Conservation (phyloP, 371 early-diverging fungal genomes). For the Encephalitozoon hellem region DNA sequence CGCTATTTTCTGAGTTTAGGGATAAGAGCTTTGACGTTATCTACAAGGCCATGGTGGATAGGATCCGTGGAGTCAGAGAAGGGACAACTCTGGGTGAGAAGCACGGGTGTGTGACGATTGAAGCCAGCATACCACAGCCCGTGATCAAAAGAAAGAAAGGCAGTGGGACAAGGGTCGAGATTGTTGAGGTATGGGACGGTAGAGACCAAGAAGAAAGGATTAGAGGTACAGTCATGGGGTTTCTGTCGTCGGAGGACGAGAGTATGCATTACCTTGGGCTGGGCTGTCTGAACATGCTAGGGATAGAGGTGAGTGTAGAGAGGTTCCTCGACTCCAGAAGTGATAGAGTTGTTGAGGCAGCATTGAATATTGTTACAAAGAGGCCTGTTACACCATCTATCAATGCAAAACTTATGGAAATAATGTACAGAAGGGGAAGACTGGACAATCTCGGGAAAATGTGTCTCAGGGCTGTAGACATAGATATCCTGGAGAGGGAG, state of each 20-base stretch:
- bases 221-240: not conserved
- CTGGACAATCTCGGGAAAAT: slow-evolving; percentile 1
- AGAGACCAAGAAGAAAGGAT: not conserved
- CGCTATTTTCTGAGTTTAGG: not conserved
- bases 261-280: not conserved
- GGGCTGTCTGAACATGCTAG: not conserved
- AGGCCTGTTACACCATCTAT: not conserved
- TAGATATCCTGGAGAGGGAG: not conserved
- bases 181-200: not conserved
- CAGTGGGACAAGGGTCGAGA: not conserved
- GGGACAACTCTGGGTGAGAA: not conserved
- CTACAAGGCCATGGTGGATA: not conserved
- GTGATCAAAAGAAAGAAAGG: not conserved
- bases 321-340: not conserved
- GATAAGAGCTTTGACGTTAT: not conserved
- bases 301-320: not conserved
- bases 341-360: not conserved
- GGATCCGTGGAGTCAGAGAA: not conserved
- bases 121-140: not conserved
- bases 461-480: not conserved
- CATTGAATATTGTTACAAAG: not conserved
- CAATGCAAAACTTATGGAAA: not conserved
- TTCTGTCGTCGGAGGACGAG: not conserved
- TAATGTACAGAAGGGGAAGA: not conserved
- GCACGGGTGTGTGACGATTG: not conserved